Evolutionary conservation across 202 grass and related monocot species (phyloP).

Genomic region (Musa balbisiana): DNA sequence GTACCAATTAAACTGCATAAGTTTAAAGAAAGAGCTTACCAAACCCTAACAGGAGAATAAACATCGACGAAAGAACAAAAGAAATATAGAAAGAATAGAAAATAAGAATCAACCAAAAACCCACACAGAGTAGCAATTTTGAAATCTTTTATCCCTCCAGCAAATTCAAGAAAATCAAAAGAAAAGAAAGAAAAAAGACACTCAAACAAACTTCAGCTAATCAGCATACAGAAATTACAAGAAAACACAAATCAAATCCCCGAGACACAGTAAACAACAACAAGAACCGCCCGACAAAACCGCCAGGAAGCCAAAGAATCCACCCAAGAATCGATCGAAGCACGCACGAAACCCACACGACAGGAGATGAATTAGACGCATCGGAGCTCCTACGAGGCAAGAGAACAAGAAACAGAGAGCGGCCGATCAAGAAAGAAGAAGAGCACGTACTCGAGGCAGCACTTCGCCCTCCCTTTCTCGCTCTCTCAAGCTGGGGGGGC

Average conservation of each 20-base stretch:
- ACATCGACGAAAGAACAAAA: background rate
- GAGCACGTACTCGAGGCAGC: background rate
- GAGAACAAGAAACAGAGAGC: background rate
- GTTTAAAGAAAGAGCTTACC: background rate
- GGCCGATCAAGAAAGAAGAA: no score
- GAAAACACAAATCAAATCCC: background rate
- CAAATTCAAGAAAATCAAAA: background rate
- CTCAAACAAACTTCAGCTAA: no score
- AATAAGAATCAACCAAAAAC: background rate
- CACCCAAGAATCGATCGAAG: background rate
- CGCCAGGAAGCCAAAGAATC: background rate
- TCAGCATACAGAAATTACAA: background rate
- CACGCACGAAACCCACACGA: background rate
- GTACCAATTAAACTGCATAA: background rate
- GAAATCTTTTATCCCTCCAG: no score
- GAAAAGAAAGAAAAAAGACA: no score
- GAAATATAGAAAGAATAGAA: no score
- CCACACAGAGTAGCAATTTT: background rate
- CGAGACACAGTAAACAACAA: background rate
- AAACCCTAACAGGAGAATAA: slow-evolving; percentile 1
- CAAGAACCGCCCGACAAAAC: background rate
- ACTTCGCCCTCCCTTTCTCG: background rate
- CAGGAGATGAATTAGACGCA: background rate
- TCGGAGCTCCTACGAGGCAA: background rate
- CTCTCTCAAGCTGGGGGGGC: background rate